A percentile compares a stretch with the other conserved stretches of the same genome.
phyloP scores from a whole-genome alignment of 371 early-diverging fungal species.

The Lichtheimia hyalospora region DNA sequence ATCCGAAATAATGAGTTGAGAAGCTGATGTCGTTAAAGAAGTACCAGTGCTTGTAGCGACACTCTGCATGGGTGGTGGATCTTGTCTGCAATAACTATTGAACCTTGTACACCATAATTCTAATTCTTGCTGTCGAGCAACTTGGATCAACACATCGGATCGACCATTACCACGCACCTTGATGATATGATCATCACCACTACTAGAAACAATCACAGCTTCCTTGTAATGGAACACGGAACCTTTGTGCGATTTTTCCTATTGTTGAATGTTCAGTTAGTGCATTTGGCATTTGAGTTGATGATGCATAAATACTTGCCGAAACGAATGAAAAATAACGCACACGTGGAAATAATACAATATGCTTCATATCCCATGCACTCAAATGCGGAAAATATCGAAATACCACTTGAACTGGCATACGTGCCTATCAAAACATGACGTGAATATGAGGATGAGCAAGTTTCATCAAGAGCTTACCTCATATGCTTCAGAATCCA shows the following conservation, averaged over 20 bases:
- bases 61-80: too few species aligned
- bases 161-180: slow-evolving; percentile 40
- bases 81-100: slow-evolving; percentile 12
- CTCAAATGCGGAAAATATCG: slow-evolving; percentile 50
- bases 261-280: background rate
- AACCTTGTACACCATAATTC: slow-evolving; percentile 46
- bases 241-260: slow-evolving; percentile 38
- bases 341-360: slow-evolving; percentile 50
- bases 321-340: slow-evolving; percentile 57
- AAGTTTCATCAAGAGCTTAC: background rate
- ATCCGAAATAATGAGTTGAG: too few species aligned
- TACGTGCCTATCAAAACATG: slow-evolving; percentile 4
- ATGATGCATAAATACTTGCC: background rate
- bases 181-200: slow-evolving; percentile 37
- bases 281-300: background rate
- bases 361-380: slow-evolving; percentile 58
- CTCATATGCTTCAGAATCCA: slow-evolving; percentile 12
- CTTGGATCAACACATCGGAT: slow-evolving; percentile 49
- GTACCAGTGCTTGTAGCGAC: too few species aligned
- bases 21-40: too few species aligned
- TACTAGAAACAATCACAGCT: slow-evolving; percentile 32
- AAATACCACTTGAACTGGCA: slow-evolving; percentile 47
- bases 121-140: slow-evolving; percentile 42
- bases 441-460: too few species aligned
- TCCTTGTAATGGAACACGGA: slow-evolving; percentile 46